These are phyloP conservation scores for Hysterangium stoloniferum DNA, from an alignment of 768 basidiomycete species.

Conservation along the genomic window DNA sequence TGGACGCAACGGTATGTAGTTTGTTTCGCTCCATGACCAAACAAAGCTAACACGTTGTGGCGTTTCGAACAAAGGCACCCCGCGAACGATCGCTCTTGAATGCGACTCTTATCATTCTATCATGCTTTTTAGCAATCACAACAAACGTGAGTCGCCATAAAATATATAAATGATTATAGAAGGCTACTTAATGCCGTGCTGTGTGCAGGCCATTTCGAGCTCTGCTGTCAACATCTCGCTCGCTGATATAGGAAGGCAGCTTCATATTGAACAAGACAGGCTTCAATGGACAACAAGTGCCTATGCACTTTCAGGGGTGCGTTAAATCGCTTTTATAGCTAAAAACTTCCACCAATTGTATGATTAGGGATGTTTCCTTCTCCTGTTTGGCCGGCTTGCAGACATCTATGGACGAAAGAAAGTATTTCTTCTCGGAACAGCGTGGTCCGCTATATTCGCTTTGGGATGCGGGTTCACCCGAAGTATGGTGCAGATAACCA, in stretches of 20 bases:
- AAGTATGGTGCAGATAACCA: constrained; percentile 50
- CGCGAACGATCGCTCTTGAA: too few species aligned
- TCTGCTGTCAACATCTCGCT: constrained; percentile 32
- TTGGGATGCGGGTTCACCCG: constrained; percentile 58
- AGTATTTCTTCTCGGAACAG: constrained; percentile 54
- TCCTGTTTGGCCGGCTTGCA: constrained; percentile 72
- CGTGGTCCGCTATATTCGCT: constrained; percentile 45
- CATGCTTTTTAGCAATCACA: constrained; percentile 13
- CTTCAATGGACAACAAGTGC: constrained; percentile 66
- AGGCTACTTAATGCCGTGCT: neutral
- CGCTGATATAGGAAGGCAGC: constrained; percentile 41
- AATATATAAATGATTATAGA: neutral
- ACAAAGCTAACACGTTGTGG: too few species aligned
- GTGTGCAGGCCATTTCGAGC: neutral
- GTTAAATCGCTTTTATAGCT: constrained; percentile 14
- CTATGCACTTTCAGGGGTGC: constrained; percentile 60
- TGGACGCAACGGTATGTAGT: too few species aligned
- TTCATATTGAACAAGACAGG: constrained; percentile 41
- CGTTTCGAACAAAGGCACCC: too few species aligned
- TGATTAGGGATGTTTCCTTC: constrained; percentile 63
- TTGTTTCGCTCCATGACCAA: too few species aligned
- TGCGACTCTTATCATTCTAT: constrained; percentile 9
- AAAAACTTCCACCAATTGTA: neutral
- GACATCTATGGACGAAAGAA: constrained; percentile 73
- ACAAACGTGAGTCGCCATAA: constrained; percentile 11